Percentiles rank a stretch among this genome's conserved stretches.
Conservation (phyloP, 768 basidiomycete species). For the Tylopilus intermedius region DNA sequence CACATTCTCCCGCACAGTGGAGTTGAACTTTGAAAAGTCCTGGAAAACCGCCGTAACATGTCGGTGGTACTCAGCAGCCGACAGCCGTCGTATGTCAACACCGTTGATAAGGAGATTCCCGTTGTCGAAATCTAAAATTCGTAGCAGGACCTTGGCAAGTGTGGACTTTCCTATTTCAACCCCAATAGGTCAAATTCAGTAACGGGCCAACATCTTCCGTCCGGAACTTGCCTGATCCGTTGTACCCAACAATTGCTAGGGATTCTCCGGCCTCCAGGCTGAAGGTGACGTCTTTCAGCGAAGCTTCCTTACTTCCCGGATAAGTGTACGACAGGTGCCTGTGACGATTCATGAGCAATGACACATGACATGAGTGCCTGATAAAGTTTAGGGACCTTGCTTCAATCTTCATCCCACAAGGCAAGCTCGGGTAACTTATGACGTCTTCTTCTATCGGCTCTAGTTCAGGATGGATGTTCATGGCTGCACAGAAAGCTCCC, state of each 20-base stretch:
- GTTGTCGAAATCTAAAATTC: slow-evolving; percentile 70
- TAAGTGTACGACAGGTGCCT: slow-evolving; percentile 73
- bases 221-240: slow-evolving; percentile 63
- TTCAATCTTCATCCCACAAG: slow-evolving; percentile 64
- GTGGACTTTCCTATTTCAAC: slow-evolving; percentile 73
- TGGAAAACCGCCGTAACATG: slow-evolving; percentile 83
- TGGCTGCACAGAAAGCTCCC: slow-evolving; percentile 79
- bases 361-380: not conserved
- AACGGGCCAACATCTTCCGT: slow-evolving; percentile 5
- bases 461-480: slow-evolving; percentile 62
- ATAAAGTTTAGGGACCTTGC: slow-evolving; percentile 47
- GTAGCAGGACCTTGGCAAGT: slow-evolving; percentile 73
- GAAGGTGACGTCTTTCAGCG: slow-evolving; percentile 66
- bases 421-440: slow-evolving; percentile 42
- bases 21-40: slow-evolving; percentile 75
- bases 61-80: slow-evolving; percentile 66
- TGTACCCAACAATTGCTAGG: slow-evolving; percentile 81
- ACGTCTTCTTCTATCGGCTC: slow-evolving; percentile 54
- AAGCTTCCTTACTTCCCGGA: slow-evolving; percentile 65
- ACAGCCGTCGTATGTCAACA: slow-evolving; percentile 57
- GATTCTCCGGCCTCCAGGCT: slow-evolving; percentile 69
- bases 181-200: slow-evolving; percentile 7
- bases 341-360: slow-evolving; percentile 16
- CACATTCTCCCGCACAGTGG: slow-evolving; percentile 76
- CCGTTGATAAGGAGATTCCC: slow-evolving; percentile 70